Evolutionary conservation across 495 filamentous ascomycete species (phyloP), one percentile per base, ranked within the genome.

Genomic region (Durotheca rogersii): DNA sequence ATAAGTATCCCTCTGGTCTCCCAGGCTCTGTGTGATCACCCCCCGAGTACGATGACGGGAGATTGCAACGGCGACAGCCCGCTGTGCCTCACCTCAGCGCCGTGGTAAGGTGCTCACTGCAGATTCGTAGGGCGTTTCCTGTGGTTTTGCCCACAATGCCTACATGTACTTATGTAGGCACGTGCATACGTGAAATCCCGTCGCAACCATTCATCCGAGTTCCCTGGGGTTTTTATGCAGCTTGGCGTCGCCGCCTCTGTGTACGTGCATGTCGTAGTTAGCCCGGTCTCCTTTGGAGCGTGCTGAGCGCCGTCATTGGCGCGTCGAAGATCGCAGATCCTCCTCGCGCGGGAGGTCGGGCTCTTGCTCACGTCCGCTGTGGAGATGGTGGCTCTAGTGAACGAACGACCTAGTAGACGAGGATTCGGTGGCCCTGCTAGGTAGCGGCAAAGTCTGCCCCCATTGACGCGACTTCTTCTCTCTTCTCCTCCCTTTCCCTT

Each of bases 31-130:
- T n/a, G 12, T 52, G 19, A 19, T 27, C 35, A 40, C 42, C 40
- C 19, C 34, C 30, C 19, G 38, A 43, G 34, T 47, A 38, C 16
- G 38, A 37, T 34, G 23, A 35, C 39, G 19, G 31, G 12, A 37
- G 39, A 37, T 31, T 10, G 29, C 25, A 27, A 37, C 18, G 38
- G 39, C 31, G 36, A 49, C 36, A 36, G 17, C 39, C 34, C n/a
- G n/a, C n/a, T n/a, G 35, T 41, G 44, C 45, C 34, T 53, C 35
- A 38, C 45, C 33, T 47, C n/a, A 53, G 50, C 44, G 48, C 45
- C 3, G 25, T 52, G 27, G 48, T 56, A 63, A 60, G 48, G 56
- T 64, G 61, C 61, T 61, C 53, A 64, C 61, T 64, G 57, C 57
- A 64, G 57, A 64, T 60, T 43, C 41, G 42, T 36, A 46, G 32